phyloP scores from a whole-genome alignment of 257 asterid genomes.

The Fraxinus americana region DNA sequence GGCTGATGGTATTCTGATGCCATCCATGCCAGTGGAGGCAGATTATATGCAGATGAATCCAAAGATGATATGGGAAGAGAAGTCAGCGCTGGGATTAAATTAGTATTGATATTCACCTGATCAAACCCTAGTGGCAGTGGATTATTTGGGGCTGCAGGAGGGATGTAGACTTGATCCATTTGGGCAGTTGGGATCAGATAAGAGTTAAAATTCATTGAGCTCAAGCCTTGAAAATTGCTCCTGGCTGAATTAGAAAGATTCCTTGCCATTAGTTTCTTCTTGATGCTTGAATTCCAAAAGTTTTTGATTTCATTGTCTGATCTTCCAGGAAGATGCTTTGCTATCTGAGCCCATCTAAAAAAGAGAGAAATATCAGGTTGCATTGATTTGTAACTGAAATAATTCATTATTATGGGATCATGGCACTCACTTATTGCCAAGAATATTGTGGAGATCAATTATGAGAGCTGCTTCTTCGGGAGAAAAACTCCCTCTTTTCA shows the following conservation, averaged over 20 bases:
- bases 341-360: constrained; percentile 4
- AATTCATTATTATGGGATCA: neutral
- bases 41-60: constrained; percentile 27
- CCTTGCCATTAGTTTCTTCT: constrained; percentile 38
- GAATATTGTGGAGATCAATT: constrained; percentile 48
- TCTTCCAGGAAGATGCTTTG: neutral
- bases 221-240: neutral
- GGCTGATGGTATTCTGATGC: constrained; percentile 10
- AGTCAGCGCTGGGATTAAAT: constrained; percentile 5
- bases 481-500: constrained; percentile 51
- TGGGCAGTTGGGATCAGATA: constrained; percentile 4
- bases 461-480: constrained; percentile 47
- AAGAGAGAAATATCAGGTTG: neutral
- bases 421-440: constrained; percentile 42
- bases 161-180: neutral
- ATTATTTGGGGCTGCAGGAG: neutral
- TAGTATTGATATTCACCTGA: neutral
- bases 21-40: constrained; percentile 2
- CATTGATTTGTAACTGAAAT: neutral
- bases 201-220: constrained; percentile 21
- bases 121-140: constrained; percentile 11
- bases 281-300: constrained; percentile 63
- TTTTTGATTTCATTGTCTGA: constrained; percentile 27
- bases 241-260: constrained; percentile 6
- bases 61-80: neutral